These are phyloP conservation scores for Zizania palustris DNA, from an alignment of 202 grass and related monocot species.

Conservation along the genomic window DNA sequence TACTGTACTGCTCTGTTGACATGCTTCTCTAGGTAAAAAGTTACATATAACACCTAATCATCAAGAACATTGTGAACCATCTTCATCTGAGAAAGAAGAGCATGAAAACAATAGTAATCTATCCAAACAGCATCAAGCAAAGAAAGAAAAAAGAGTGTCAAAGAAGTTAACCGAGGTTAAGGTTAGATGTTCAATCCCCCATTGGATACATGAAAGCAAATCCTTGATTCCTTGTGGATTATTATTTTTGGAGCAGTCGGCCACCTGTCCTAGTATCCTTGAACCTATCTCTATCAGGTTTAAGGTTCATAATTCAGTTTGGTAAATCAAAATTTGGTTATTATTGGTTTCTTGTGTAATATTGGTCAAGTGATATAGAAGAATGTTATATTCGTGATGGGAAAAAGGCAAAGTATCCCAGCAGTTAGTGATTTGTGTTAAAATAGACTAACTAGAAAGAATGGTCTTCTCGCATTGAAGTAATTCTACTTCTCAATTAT, in stretches of 20 bases:
- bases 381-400: neutral
- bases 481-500: no score
- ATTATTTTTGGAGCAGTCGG: neutral
- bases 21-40: constrained; percentile 46
- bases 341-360: constrained; percentile 19
- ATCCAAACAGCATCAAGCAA: constrained; percentile 18
- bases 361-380: neutral
- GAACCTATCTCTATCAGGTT: neutral
- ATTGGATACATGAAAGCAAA: constrained; percentile 14
- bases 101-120: constrained; percentile 25
- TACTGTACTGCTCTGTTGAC: constrained; percentile 32
- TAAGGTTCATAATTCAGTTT: neutral
- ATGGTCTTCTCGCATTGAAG: neutral
- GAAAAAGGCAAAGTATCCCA: neutral
- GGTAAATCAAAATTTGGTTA: neutral
- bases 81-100: constrained; percentile 44
- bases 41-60: constrained; percentile 20
- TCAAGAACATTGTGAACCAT: constrained; percentile 42
- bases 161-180: constrained; percentile 52
- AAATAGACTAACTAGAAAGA: no score
- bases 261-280: neutral
- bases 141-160: constrained; percentile 40
- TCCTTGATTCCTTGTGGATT: neutral
- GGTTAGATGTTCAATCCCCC: constrained; percentile 41
- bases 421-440: neutral